Evolutionary conservation across 2,329 filamentous ascomycete genomes (phyloP), one percentile per base, ranked within the genome.

Genomic region (Aspergillus pseudoterreus): DNA sequence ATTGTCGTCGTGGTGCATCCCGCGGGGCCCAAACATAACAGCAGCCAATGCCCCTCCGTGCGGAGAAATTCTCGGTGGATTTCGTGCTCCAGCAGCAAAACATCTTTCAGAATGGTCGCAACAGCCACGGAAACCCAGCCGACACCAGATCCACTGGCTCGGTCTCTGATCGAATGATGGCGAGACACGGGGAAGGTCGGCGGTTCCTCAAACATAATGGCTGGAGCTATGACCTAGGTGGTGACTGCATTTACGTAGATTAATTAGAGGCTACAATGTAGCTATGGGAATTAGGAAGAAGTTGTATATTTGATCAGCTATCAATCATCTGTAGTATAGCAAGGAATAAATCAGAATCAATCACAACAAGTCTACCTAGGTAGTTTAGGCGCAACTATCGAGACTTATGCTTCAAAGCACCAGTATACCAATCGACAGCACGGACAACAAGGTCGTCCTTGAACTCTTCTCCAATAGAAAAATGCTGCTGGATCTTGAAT

Each of bases 21-120:
- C 50, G 45, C 44, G 50, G 44, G 45, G 45, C 38, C 42, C 19
- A 27, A 22, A 19, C 10, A 22, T 30, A 10, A 2, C 27, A 3
- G 27, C 8, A 30, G 27, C 27, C 27, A 30, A 30, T 30, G 27
- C 27, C 27, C 27, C 27, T 33, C 43, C 30, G 48, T 39, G 48
- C 50, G 50, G 50, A 51, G 50, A 51, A 51, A 51, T 44, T 47
- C 45, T 47, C 44, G 50, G 50, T 47, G 50, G 45, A 39, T 38
- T 38, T 38, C 27, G 27, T 30, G 11, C 27, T 30, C 27, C 27
- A 30, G 27, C 27, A 30, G 27, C 27, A 30, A 30, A 30, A 30
- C 27, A 30, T 30, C 27, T 9, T 30, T 36, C 14, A 15, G 35
- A 41, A 15, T 27, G 21, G 14, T 22, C 22, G 12, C 9, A 19